These are phyloP conservation scores for Brassica nigra DNA, from an alignment of 345 rosid species.

Conservation along the genomic window DNA sequence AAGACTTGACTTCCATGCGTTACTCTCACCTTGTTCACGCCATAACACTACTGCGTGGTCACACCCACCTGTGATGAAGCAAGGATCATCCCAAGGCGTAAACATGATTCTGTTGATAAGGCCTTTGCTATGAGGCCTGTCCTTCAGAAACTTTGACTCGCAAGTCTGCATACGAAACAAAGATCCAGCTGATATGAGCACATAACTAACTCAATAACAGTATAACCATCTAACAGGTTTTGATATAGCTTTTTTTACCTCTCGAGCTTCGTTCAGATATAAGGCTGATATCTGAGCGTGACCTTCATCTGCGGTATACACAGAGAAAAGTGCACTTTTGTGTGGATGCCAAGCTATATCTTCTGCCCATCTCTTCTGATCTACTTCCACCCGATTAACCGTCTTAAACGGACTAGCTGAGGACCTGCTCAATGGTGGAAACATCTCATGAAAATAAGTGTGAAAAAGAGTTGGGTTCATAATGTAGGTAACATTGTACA, in stretches of 20 bases:
- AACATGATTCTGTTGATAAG: conserved; percentile 44
- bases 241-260: conserved; percentile 21
- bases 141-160: conserved; percentile 37
- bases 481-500: not conserved
- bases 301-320: conserved; percentile 38
- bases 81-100: conserved; percentile 44
- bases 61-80: conserved; percentile 44
- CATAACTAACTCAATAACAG: not conserved
- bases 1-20: conserved; percentile 28
- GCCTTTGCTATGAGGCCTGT: conserved; percentile 42
- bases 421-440: conserved; percentile 34
- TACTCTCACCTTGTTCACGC: conserved; percentile 20
- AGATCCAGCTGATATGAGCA: not conserved
- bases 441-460: not conserved
- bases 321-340: conserved; percentile 41
- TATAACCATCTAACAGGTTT: conserved; percentile 1
- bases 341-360: conserved; percentile 48
- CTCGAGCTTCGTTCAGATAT: conserved; percentile 31
- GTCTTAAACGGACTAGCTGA: conserved; percentile 32
- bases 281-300: conserved; percentile 41
- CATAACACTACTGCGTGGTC: conserved; percentile 45
- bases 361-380: conserved; percentile 45
- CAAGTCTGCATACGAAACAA: conserved; percentile 35
- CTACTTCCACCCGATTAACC: conserved; percentile 24
- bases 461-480: not conserved